Evolutionary conservation across 2,329 filamentous ascomycete species (phyloP).

Genomic region (Akanthomyces dipterigenus): DNA sequence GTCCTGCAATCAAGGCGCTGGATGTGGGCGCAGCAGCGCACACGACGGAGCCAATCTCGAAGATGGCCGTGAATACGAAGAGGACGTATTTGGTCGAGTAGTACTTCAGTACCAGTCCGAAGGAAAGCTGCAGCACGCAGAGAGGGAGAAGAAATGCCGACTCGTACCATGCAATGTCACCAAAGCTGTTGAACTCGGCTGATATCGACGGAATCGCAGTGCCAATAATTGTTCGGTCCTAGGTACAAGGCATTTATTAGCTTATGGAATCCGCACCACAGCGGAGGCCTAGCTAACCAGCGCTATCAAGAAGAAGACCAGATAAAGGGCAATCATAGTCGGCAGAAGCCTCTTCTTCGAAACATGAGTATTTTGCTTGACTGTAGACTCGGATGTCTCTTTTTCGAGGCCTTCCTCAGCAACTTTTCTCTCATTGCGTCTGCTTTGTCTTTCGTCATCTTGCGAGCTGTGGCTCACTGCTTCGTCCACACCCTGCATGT

Average conservation of each 20-base stretch:
- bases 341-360: not conserved
- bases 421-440: not conserved
- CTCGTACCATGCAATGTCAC: slow-evolving; percentile 41
- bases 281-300: not conserved
- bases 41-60: slow-evolving; percentile 13
- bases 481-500: too few species aligned
- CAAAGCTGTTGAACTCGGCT: slow-evolving; percentile 24
- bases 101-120: slow-evolving; percentile 13
- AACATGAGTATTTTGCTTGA: not conserved
- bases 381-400: not conserved
- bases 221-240: slow-evolving; percentile 12
- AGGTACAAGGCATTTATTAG: not conserved
- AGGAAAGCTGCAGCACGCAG: slow-evolving; percentile 14
- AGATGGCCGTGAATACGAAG: slow-evolving; percentile 8
- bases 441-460: too few species aligned
- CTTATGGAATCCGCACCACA: not conserved
- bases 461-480: too few species aligned
- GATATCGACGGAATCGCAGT: slow-evolving; percentile 16
- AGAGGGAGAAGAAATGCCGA: slow-evolving; percentile 30
- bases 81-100: slow-evolving; percentile 9
- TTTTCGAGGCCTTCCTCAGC: not conserved
- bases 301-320: not conserved
- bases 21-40: slow-evolving; percentile 13
- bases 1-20: slow-evolving; percentile 11
- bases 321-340: not conserved